Evolutionary conservation across 2,329 filamentous ascomycete species (phyloP).

Genomic region (Thermoascus crustaceus): DNA sequence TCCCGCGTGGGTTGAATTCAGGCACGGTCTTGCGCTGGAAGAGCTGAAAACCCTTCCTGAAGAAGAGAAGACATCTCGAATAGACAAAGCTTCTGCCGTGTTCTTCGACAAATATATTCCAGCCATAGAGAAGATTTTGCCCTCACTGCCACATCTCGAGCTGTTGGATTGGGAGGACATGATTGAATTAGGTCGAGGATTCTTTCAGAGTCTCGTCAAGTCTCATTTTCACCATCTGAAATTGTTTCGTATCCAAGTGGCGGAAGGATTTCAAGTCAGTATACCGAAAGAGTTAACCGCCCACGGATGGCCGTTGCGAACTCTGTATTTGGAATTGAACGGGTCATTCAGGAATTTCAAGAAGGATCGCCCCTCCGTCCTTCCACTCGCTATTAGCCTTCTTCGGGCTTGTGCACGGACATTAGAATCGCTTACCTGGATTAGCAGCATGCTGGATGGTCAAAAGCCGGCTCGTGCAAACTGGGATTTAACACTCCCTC

Average conservation of each 20-base stretch:
- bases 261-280: background rate
- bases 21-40: background rate
- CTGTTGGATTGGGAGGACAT: slow-evolving; percentile 1
- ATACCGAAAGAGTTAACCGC: background rate
- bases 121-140: background rate
- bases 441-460: background rate
- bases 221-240: background rate
- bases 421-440: slow-evolving; percentile 3
- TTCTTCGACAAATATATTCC: slow-evolving; percentile 2
- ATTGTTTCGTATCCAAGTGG: background rate
- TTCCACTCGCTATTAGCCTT: slow-evolving; percentile 1
- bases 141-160: slow-evolving; percentile 2
- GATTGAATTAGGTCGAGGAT: background rate
- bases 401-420: slow-evolving; percentile 1
- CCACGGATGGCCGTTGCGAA: background rate
- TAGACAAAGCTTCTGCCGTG: background rate
- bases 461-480: background rate
- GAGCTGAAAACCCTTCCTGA: background rate
- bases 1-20: background rate
- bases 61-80: background rate
- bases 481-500: background rate
- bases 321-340: background rate
- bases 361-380: background rate
- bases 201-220: background rate
- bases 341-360: background rate